Evolutionary conservation across 306 rosid genomes (phyloP), one percentile per base, ranked within the genome.

Genomic region (Rosa rugosa): DNA sequence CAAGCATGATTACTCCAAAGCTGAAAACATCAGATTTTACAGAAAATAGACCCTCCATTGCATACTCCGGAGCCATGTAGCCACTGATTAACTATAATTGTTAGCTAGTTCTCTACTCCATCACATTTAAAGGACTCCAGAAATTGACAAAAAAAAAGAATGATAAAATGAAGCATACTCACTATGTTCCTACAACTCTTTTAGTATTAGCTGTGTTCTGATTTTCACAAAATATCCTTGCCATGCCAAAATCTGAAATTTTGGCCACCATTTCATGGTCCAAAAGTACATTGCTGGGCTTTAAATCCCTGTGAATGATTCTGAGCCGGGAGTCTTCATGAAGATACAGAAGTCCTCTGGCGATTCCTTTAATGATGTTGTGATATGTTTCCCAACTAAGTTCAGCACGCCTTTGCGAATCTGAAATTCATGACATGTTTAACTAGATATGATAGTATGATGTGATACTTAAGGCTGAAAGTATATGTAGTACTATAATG

Each of bases 161-260:
- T 4, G 5, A 60, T 22, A 22, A 60, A 60, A 57, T 22, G 66
- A 60, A 60, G 38, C 18, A 36, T 8, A 3, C 89, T 81, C 73
- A 84, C 89, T 81, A 83, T 62, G 91, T 88, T 84, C 91, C 91
- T 17, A 88, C 86, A 40, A 86, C 82, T 82, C 85, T 88, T 75
- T 80, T 84, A 1, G 88, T 88, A 59, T 86, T 84, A 51, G 86
- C 88, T 18, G 77, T 59, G 64, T 80, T 84, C 9, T 88, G 88
- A 10, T 84, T 82, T 51, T 80, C 89, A 27, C 62, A 75, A 75
- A 88, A 84, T 60, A 82, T 88, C 44, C 89, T 86, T 3, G 88
- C 89, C 87, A 88, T 80, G 41, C 92, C 88, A 66, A 88, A 88
- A 75, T 87, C 87, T 53, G 92, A 86, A 75, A 88, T 88, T 72